Percentiles rank a stretch among this genome's conserved stretches.
Conservation (phyloP, 2,329 filamentous ascomycete genomes). For the Trichophyton rubrum region DNA sequence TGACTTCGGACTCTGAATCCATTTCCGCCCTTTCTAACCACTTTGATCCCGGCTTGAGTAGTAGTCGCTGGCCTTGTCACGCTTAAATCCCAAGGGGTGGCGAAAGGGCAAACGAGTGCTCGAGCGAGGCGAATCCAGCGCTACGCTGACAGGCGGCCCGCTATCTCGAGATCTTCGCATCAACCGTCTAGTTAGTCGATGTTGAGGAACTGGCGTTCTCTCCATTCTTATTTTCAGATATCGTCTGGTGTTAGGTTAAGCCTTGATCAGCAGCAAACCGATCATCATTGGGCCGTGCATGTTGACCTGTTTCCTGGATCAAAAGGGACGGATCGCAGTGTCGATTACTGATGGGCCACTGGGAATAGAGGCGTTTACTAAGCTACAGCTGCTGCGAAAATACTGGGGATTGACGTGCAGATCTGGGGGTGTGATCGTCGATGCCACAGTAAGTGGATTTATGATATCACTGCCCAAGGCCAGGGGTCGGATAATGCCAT, state of each 20-base stretch:
- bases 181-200: neutral
- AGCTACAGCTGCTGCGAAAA: neutral
- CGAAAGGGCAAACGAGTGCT: neutral
- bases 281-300: slow-evolving; percentile 1
- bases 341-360: neutral
- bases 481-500: neutral
- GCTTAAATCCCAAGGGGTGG: neutral
- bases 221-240: neutral
- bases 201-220: neutral
- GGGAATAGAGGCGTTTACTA: neutral
- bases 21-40: neutral
- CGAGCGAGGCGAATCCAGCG: neutral
- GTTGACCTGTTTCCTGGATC: neutral
- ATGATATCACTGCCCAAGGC: neutral
- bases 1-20: neutral
- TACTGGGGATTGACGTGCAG: neutral
- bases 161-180: neutral
- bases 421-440: slow-evolving; percentile 1
- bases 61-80: neutral
- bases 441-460: neutral
- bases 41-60: neutral
- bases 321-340: neutral
- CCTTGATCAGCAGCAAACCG: slow-evolving; percentile 2
- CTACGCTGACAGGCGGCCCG: neutral
- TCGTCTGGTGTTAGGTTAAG: neutral